Base-by-base conservation (phyloP, 768 basidiomycete species). In the Amanita muscaria region DNA sequence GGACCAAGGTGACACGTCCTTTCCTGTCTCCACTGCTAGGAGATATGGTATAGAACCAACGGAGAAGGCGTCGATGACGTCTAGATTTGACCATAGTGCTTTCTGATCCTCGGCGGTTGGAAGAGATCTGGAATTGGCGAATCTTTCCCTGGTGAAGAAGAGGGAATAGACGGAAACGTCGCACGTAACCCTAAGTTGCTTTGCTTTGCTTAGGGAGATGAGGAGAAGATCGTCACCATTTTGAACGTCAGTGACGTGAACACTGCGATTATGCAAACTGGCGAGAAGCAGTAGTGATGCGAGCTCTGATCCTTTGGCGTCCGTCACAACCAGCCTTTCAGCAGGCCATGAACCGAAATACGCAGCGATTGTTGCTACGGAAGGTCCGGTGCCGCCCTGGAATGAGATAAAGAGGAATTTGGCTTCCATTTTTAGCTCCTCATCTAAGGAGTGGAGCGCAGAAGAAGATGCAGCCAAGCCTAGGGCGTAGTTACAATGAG, bases 121-220 rank as follows among this genome's bases (percentile, higher is more conserved):
- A n/a, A n/a, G n/a, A n/a, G n/a, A n/a, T n/a, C n/a, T n/a, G n/a
- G n/a, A n/a, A n/a, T n/a, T n/a, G n/a, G n/a, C n/a, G n/a, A n/a
- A n/a, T n/a, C n/a, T n/a, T n/a, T n/a, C n/a, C n/a, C n/a, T n/a
- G n/a, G n/a, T n/a, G 68, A 89, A 93, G 77, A 96, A 97, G 42
- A 99, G 67, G 14, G 88, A 76, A 63, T 86, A 97, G 40, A 97
- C 74, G 11, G 92, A 82, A 24, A 96, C 89, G 54, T 99, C 96
- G 62, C 94, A 98, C 3, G 94, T 97, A 40, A 97, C 94, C 56
- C 88, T 86, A 54, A 98, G 76, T 10, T 86, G 72, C 68, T 91
- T 93, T 32, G 83, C 83, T 68, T 99, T 99, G 74, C 90, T 92
- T 30, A 99, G 72, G 2, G 86, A 82, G 59, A 99, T 97, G 47